phyloP scores from a whole-genome alignment of 2,329 filamentous ascomycete species.

The Penicillium sp. region DNA sequence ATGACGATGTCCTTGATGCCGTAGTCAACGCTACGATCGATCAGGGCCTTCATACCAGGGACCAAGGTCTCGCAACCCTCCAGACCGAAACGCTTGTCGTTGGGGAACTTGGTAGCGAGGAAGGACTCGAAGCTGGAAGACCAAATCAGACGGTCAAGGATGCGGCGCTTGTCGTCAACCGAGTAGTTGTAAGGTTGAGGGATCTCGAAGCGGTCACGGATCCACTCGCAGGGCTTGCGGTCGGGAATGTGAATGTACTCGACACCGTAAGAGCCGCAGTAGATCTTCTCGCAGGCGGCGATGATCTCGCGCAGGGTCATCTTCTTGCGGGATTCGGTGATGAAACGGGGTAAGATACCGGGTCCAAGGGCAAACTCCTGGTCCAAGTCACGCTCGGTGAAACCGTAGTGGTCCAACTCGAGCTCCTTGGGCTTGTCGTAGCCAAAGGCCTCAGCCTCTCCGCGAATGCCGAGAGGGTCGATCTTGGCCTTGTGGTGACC shows the following conservation, averaged over 20 bases:
- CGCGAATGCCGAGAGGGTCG: constrained; percentile 90
- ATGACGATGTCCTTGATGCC: constrained; percentile 99
- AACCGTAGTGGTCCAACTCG: constrained; percentile 88
- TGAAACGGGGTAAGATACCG: constrained; percentile 92
- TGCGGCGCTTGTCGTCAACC: constrained; percentile 95
- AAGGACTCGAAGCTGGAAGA: constrained; percentile 96
- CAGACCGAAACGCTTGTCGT: constrained; percentile 98
- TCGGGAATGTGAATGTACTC: constrained; percentile 99
- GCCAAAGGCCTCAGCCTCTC: constrained; percentile 77
- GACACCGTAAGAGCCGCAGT: constrained; percentile 94
- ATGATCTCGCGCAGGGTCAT: constrained; percentile 97
- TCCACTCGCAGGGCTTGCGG: constrained; percentile 96
- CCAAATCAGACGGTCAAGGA: constrained; percentile 97
- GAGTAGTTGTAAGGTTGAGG: constrained; percentile 96
- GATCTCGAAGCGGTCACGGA: constrained; percentile 90
- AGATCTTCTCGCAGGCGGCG: constrained; percentile 86
- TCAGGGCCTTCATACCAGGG: constrained; percentile 98
- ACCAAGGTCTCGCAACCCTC: constrained; percentile 97
- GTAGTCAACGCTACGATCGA: constrained; percentile 96
- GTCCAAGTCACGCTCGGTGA: constrained; percentile 90
- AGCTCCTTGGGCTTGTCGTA: constrained; percentile 90
- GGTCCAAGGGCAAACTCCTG: constrained; percentile 88
- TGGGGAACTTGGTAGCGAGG: constrained; percentile 95
- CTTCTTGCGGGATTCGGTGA: constrained; percentile 81
- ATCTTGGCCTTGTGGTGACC: constrained; percentile 98